Percentiles rank a stretch among this genome's conserved stretches.
These are phyloP conservation scores for Parietichytrium sp. DNA, from an alignment of 108 stramenopile species.

Conservation along the genomic window DNA sequence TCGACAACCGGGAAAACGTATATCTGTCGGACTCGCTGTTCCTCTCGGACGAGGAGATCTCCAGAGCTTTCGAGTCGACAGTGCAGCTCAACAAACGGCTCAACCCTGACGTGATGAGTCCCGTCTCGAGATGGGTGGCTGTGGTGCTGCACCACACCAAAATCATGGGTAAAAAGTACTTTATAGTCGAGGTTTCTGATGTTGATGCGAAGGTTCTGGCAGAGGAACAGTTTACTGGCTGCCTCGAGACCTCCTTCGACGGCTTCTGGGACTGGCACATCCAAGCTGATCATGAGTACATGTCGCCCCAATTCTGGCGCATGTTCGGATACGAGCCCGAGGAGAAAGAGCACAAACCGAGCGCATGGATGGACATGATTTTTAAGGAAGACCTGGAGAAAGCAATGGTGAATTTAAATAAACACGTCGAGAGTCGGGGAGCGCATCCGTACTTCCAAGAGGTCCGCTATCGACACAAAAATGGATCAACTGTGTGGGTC, in stretches of 20 bases:
- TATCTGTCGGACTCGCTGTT: too few species aligned
- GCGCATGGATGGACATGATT: conserved; percentile 39
- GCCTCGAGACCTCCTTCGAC: conserved; percentile 19
- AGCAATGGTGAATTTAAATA: neutral
- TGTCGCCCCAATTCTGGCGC: conserved; percentile 15
- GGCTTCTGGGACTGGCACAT: conserved; percentile 40
- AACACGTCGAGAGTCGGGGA: neutral
- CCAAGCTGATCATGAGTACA: conserved; percentile 24
- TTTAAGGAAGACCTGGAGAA: neutral
- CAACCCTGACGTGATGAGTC: too few species aligned
- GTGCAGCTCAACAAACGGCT: too few species aligned
- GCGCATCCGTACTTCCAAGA: conserved; percentile 18
- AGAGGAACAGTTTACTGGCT: neutral
- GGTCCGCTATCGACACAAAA: conserved; percentile 13
- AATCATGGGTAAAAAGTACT: too few species aligned
- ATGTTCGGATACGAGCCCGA: neutral
- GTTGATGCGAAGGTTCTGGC: neutral
- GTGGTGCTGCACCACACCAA: too few species aligned
- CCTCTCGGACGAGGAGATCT: too few species aligned
- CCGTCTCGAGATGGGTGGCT: too few species aligned
- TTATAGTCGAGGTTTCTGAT: neutral
- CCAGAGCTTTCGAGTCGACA: too few species aligned
- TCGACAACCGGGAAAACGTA: too few species aligned
- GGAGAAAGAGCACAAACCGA: conserved; percentile 30
- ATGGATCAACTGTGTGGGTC: conserved; percentile 27